These are phyloP conservation scores for Aspergillus brunneoviolaceus DNA, from an alignment of 2,329 filamentous ascomycete genomes.

Conservation along the genomic window DNA sequence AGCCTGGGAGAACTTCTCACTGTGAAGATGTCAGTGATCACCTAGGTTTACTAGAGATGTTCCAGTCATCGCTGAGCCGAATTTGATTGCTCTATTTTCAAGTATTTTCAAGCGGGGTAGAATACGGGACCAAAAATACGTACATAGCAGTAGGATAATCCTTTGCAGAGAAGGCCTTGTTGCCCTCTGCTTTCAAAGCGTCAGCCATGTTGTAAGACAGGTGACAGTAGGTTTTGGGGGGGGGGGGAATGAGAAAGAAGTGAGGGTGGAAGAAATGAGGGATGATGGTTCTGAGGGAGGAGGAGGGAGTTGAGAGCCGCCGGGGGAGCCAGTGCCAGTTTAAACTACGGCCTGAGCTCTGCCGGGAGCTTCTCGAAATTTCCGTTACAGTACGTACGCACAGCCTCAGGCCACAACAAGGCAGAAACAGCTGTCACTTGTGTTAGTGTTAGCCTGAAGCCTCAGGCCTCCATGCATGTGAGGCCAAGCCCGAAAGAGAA, in stretches of 20 bases:
- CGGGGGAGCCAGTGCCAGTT: slow-evolving; percentile 13
- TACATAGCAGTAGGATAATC: slow-evolving; percentile 95
- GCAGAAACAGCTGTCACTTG: no score
- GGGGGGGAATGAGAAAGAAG: background rate
- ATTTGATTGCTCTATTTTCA: background rate
- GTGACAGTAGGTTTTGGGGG: slow-evolving; percentile 2
- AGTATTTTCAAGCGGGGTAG: slow-evolving; percentile 22
- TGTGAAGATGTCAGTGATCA: slow-evolving; percentile 39
- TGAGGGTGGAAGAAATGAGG: slow-evolving; percentile 5
- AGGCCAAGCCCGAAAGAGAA: slow-evolving; percentile 22
- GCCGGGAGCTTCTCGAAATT: slow-evolving; percentile 47
- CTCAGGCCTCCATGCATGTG: no score
- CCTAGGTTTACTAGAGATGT: background rate
- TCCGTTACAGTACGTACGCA: slow-evolving; percentile 21
- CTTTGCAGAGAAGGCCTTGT: slow-evolving; percentile 97
- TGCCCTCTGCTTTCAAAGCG: slow-evolving; percentile 94
- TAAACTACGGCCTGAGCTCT: slow-evolving; percentile 26
- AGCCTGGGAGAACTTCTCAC: slow-evolving; percentile 90
- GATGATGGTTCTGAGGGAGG: slow-evolving; percentile 5
- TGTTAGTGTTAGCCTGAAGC: no score
- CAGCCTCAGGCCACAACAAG: no score
- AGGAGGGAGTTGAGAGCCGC: slow-evolving; percentile 7
- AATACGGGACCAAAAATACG: slow-evolving; percentile 50
- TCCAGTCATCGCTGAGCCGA: no score
- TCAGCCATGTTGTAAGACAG: slow-evolving; percentile 58